Conservation (phyloP, 805 yeast genomes). For the Metschnikowia cerradonensis region DNA sequence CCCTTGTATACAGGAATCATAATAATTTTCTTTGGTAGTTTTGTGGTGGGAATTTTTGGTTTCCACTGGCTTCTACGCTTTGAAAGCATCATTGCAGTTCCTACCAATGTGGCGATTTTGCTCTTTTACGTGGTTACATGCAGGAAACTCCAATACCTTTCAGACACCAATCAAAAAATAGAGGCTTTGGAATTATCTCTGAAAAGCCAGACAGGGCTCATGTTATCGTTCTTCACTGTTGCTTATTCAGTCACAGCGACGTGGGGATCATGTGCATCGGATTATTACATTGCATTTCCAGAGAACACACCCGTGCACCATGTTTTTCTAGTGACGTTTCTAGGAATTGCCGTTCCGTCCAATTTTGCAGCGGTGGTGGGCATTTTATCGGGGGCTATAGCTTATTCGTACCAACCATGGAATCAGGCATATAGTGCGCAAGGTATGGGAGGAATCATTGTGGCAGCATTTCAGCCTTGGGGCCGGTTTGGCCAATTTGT, state of each 20-base stretch:
- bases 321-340: slow-evolving; percentile 26
- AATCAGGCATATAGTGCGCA: slow-evolving; percentile 22
- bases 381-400: slow-evolving; percentile 29
- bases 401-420: slow-evolving; percentile 32
- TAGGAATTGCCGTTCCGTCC: slow-evolving; percentile 28
- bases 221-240: slow-evolving; percentile 33
- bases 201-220: slow-evolving; percentile 26
- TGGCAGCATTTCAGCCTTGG: slow-evolving; percentile 33
- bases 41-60: slow-evolving; percentile 31
- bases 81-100: slow-evolving; percentile 28
- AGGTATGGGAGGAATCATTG: slow-evolving; percentile 34
- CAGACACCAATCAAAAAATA: slow-evolving; percentile 7
- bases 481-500: slow-evolving; percentile 34
- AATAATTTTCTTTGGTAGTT: slow-evolving; percentile 24
- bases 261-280: slow-evolving; percentile 35
- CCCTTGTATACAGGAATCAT: slow-evolving; percentile 14
- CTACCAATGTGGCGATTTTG: slow-evolving; percentile 27
- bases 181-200: slow-evolving; percentile 6
- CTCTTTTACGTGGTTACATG: slow-evolving; percentile 31
- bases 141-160: slow-evolving; percentile 17
- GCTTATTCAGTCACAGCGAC: slow-evolving; percentile 35
- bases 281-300: slow-evolving; percentile 32
- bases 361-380: slow-evolving; percentile 33
- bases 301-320: slow-evolving; percentile 24
- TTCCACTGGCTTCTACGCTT: slow-evolving; percentile 28